Base-by-base conservation (phyloP, 106 monocot species). In the Dendrobium catenatum region DNA sequence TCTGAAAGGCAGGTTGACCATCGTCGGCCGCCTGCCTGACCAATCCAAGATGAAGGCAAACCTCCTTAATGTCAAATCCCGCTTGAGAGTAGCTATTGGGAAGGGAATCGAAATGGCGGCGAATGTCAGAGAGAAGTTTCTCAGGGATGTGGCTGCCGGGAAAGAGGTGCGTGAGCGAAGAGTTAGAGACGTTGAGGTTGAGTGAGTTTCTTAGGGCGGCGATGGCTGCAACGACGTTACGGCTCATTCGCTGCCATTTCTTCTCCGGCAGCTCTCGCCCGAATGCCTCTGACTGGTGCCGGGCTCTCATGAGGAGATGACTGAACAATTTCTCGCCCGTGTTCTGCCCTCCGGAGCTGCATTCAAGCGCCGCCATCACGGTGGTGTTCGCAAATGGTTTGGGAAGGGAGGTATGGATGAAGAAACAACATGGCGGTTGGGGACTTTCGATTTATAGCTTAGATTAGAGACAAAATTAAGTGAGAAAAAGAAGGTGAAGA, bases 331-430 rank as follows among this genome's bases (percentile, higher is more conserved):
- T 94, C 80, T 98, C 97, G 84, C 93, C 94, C 31, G 88, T 91
- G 88, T 92, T 95, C 41, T 91, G 97, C 49, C 93, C 78, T 19
- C 91, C 94, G 10, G 97, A 98, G 93, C 94, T 95, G 88, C 97
- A 98, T 84, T 98, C 97, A 22, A 98, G 59, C 37, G 97, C 94
- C 48, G 90, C 88, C 97, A 97, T 97, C 10, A 17, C 54, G 33
- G 74, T 44, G 0, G 2, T 20, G 20, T 26, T 10, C 3, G 51
- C 15, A 51, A 37, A 51, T 2, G 51, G 51, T 3, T 51, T 51
- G 51, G 51, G 13, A 15, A 15, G 51, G 13, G 51, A 51, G 51
- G 11, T 48, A 11, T 48, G 1, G 48, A 48, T 48, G 48, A 48
- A 11, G 48, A 51, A 24, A 22, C 22, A 7, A 5, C 24, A 10